Percentiles rank a stretch among this genome's conserved stretches.
Evolutionary conservation across 2,329 filamentous ascomycete genomes (phyloP).

Genomic region (Myriosclerotinia scirpicola): DNA sequence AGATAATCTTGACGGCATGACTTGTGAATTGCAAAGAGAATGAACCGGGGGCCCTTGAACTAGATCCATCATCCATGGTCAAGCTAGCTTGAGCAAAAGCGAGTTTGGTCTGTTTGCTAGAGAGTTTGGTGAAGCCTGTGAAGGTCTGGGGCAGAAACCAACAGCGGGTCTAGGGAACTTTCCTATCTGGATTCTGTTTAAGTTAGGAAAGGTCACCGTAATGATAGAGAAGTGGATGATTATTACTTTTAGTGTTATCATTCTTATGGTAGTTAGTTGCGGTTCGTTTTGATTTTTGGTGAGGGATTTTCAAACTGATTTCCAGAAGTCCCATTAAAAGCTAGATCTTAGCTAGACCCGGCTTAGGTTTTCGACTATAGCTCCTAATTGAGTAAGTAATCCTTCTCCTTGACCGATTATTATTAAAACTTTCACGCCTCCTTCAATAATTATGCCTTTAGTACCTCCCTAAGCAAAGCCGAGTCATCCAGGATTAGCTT

Average conservation of each 20-base stretch:
- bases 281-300: slow-evolving; percentile 19
- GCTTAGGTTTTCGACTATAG: not conserved
- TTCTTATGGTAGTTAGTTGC: not conserved
- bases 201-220: slow-evolving; percentile 10
- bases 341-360: not conserved
- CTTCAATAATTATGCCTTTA: not conserved
- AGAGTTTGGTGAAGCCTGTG: slow-evolving; percentile 14
- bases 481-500: not conserved
- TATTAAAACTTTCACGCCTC: not conserved
- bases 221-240: slow-evolving; percentile 9
- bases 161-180: slow-evolving; percentile 4
- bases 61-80: not conserved
- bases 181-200: not conserved
- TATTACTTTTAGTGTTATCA: not conserved
- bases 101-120: not conserved
- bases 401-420: slow-evolving; percentile 17
- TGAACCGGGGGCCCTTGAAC: slow-evolving; percentile 8
- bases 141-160: slow-evolving; percentile 18
- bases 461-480: not conserved
- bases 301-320: slow-evolving; percentile 20
- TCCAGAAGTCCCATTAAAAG: slow-evolving; percentile 11
- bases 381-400: not conserved
- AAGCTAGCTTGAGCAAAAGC: slow-evolving; percentile 8
- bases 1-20: slow-evolving; percentile 19
- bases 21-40: slow-evolving; percentile 4